Conservation (phyloP, 345 rosid species). For the Trapa bicornis region DNA sequence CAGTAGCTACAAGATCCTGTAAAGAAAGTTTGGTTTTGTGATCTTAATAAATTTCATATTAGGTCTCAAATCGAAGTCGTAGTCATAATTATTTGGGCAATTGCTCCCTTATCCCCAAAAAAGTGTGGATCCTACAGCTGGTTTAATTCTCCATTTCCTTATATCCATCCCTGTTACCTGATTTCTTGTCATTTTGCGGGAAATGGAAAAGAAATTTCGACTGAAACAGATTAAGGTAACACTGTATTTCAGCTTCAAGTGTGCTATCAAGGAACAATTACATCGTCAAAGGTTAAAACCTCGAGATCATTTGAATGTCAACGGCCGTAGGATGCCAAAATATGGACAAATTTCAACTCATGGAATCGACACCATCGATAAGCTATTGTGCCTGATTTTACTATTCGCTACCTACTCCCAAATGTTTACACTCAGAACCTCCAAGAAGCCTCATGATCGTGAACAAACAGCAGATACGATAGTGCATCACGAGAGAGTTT, state of each 20-base stretch:
- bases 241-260: background rate
- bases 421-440: background rate
- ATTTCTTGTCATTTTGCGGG: background rate
- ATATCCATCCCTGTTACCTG: background rate
- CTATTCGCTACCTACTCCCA: background rate
- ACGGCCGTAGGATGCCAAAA: background rate
- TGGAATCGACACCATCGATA: background rate
- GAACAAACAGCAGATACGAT: background rate
- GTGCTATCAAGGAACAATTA: background rate
- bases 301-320: background rate
- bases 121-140: background rate
- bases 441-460: background rate
- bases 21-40: background rate
- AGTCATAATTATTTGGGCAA: background rate
- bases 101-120: background rate
- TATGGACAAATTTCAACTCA: background rate
- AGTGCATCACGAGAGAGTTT: background rate
- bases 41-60: background rate
- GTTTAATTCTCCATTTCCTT: background rate
- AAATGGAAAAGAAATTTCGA: background rate
- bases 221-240: background rate
- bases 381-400: background rate
- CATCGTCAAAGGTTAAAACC: background rate
- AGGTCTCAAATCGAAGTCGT: background rate
- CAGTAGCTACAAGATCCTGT: background rate